phyloP scores from a whole-genome alignment of 306 rosid genomes.

The Cucurbita pepo region DNA sequence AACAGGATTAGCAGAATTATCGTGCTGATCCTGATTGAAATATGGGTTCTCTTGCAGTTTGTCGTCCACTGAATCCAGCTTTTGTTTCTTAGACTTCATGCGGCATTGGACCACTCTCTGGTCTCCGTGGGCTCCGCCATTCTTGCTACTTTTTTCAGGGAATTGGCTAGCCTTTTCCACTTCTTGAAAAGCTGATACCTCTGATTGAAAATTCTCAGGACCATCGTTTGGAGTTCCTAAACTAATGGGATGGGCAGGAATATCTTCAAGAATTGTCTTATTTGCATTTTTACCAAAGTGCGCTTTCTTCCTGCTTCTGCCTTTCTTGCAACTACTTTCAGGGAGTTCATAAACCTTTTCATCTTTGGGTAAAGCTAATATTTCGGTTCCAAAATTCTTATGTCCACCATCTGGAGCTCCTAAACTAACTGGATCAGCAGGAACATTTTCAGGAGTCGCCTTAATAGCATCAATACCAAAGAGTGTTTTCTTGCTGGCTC shows the following conservation, averaged over 20 bases:
- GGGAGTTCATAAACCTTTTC: neutral
- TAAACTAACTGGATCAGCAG: constrained; percentile 11
- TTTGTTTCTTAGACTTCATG: constrained; percentile 27
- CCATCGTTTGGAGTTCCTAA: constrained; percentile 15
- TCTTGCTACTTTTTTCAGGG: constrained; percentile 11
- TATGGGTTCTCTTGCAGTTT: constrained; percentile 15
- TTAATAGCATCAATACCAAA: constrained; percentile 2
- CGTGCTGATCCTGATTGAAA: constrained; percentile 12
- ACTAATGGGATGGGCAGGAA: constrained; percentile 13
- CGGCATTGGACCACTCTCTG: neutral
- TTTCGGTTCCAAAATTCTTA: neutral
- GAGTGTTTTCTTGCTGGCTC: neutral
- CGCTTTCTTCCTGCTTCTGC: constrained; percentile 5
- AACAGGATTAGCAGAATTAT: constrained; percentile 10
- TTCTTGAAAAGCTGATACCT: neutral
- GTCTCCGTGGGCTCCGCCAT: neutral
- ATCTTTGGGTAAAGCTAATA: neutral
- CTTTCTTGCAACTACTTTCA: constrained; percentile 13
- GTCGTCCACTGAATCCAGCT: constrained; percentile 13
- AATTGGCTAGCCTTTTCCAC: neutral
- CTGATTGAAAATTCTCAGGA: neutral
- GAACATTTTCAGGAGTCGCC: constrained; percentile 16
- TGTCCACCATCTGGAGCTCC: constrained; percentile 14
- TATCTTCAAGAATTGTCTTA: constrained; percentile 16
- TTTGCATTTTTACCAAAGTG: constrained; percentile 3